These are phyloP conservation scores for Botrytis byssoidea DNA, from an alignment of 2,329 filamentous ascomycete genomes.

Conservation along the genomic window DNA sequence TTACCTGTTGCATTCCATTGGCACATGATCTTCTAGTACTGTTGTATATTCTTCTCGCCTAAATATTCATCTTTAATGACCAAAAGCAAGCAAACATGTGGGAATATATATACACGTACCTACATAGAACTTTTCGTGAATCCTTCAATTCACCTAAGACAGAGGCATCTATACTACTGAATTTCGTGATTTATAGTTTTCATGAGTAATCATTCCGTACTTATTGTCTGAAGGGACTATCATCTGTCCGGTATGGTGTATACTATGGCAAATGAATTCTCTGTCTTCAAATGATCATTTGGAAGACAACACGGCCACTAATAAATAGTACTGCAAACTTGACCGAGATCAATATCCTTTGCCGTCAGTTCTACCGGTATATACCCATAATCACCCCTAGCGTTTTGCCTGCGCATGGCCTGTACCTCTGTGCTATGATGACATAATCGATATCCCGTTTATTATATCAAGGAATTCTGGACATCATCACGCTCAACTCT, in stretches of 20 bases:
- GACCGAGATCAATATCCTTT: rapidly evolving
- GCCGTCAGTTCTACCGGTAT: not conserved
- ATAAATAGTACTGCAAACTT: not conserved
- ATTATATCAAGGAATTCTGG: not conserved
- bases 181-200: not conserved
- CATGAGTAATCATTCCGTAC: rapidly evolving
- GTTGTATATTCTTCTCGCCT: not conserved
- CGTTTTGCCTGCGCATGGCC: not conserved
- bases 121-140: rapidly evolving
- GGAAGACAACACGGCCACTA: not conserved
- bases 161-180: not conserved
- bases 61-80: not conserved
- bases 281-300: not conserved
- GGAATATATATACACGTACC: not conserved
- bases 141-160: not conserved
- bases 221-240: not conserved
- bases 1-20: not conserved
- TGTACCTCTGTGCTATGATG: rapidly evolving
- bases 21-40: not conserved
- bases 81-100: not conserved
- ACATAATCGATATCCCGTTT: rapidly evolving
- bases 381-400: rapidly evolving
- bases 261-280: not conserved
- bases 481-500: not conserved
- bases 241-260: not conserved